Evolutionary conservation across 108 stramenopile genomes (phyloP).

Genomic region (Cyclotella distinguenda): DNA sequence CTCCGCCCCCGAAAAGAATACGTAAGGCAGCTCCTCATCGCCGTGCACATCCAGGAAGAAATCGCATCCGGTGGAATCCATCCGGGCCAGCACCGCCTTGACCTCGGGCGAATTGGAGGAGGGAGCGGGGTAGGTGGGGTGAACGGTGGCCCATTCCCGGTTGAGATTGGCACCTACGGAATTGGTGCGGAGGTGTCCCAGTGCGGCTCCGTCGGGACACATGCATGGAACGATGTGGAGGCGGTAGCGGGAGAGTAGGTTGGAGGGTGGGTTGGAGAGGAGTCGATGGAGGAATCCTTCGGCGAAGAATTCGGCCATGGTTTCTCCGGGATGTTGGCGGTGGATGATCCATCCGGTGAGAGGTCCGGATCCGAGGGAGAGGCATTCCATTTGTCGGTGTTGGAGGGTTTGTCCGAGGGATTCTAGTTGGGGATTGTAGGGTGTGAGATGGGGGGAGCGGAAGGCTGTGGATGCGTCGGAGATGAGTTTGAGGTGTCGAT

Average conservation of each 20-base stretch:
- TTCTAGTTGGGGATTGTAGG: conserved; percentile 43
- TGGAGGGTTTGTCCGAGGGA: conserved; percentile 70
- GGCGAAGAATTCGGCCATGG: conserved; percentile 82
- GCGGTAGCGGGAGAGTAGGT: conserved; percentile 45
- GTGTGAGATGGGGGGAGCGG: background rate
- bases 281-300: conserved; percentile 73
- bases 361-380: conserved; percentile 64
- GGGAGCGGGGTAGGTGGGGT: conserved; percentile 70
- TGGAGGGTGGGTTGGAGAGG: conserved; percentile 36
- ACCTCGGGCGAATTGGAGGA: conserved; percentile 83
- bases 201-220: conserved; percentile 84
- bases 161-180: conserved; percentile 84
- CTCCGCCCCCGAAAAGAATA: conserved; percentile 84
- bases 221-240: conserved; percentile 88
- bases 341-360: conserved; percentile 75
- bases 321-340: conserved; percentile 86
- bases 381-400: conserved; percentile 79
- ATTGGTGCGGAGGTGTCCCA: conserved; percentile 85
- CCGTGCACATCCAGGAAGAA: conserved; percentile 87
- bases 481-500: conserved; percentile 69
- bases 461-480: conserved; percentile 41
- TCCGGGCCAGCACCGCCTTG: conserved; percentile 66
- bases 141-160: conserved; percentile 83
- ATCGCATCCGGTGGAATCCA: conserved; percentile 85
- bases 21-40: conserved; percentile 86